A percentile compares a stretch with the other conserved stretches of the same genome.
Evolutionary conservation across 257 asterid species (phyloP).

Genomic region (Solanum ahanhuiri): DNA sequence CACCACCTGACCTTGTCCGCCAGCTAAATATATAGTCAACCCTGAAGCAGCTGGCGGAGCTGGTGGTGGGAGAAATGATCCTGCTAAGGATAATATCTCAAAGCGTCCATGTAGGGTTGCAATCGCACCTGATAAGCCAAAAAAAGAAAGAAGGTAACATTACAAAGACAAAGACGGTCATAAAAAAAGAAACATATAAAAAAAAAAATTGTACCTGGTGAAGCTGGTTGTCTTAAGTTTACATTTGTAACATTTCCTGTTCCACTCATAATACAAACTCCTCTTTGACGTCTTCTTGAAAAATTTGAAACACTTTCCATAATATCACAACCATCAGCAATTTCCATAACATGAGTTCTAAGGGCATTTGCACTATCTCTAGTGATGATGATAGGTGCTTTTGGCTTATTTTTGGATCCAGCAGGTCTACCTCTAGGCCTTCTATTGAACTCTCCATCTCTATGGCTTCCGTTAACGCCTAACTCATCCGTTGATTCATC

Average conservation of each 20-base stretch:
- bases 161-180: not conserved
- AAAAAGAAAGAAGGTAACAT: not conserved
- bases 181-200: not conserved
- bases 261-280: slow-evolving; percentile 86
- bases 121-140: slow-evolving; percentile 19
- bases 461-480: not conserved
- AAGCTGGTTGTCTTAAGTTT: slow-evolving; percentile 69
- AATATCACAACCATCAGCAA: slow-evolving; percentile 75
- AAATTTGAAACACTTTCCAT: slow-evolving; percentile 66
- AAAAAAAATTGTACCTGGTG: slow-evolving; percentile 27
- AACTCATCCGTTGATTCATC: not conserved
- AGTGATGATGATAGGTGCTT: slow-evolving; percentile 79
- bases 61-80: slow-evolving; percentile 84
- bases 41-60: slow-evolving; percentile 75
- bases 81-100: slow-evolving; percentile 72
- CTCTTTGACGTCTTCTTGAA: slow-evolving; percentile 74
- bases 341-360: slow-evolving; percentile 88
- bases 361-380: slow-evolving; percentile 92
- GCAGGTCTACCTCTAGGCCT: slow-evolving; percentile 83
- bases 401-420: slow-evolving; percentile 81
- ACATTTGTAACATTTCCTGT: slow-evolving; percentile 74
- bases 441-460: slow-evolving; percentile 38
- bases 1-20: slow-evolving; percentile 93
- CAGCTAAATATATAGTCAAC: slow-evolving; percentile 67
- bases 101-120: slow-evolving; percentile 77